A percentile compares a stretch with the other conserved stretches of the same genome.
Conservation (phyloP, 2,329 filamentous ascomycete species). For the Ophiosphaerella herpotricha region DNA sequence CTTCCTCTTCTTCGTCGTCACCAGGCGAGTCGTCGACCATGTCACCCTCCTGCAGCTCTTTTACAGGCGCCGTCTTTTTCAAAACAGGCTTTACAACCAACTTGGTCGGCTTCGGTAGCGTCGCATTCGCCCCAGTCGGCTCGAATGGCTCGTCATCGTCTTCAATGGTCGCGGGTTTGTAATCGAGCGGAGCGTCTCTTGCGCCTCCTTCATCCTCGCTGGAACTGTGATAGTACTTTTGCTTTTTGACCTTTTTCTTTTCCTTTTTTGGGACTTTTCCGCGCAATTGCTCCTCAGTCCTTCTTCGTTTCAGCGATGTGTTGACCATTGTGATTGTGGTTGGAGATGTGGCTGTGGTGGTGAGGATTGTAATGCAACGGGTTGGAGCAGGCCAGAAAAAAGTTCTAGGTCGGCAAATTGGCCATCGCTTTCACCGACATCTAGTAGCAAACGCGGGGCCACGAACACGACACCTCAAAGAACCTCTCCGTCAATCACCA, state of each 20-base stretch:
- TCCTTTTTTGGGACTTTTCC: slow-evolving; percentile 58
- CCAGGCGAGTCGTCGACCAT: slow-evolving; percentile 10
- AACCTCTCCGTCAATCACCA: slow-evolving; percentile 9
- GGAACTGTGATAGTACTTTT: slow-evolving; percentile 67
- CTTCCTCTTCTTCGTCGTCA: slow-evolving; percentile 37
- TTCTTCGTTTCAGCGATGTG: slow-evolving; percentile 58
- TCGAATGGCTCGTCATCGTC: slow-evolving; percentile 43
- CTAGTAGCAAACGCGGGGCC: slow-evolving; percentile 22
- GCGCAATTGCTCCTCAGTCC: slow-evolving; percentile 63
- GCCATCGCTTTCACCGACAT: slow-evolving; percentile 30
- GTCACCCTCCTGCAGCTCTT: slow-evolving; percentile 19
- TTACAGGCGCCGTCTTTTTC: slow-evolving; percentile 31
- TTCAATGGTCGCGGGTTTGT: slow-evolving; percentile 49
- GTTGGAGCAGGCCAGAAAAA: slow-evolving; percentile 19
- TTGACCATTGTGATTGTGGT: slow-evolving; percentile 41
- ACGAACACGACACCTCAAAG: slow-evolving; percentile 25
- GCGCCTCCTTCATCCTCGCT: slow-evolving; percentile 56
- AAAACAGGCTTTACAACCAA: slow-evolving; percentile 25
- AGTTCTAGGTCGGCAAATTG: slow-evolving; percentile 30
- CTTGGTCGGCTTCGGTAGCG: slow-evolving; percentile 21
- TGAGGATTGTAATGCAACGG: neutral
- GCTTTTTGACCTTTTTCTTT: slow-evolving; percentile 66
- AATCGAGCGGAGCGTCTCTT: slow-evolving; percentile 45
- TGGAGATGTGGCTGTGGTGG: slow-evolving; percentile 5
- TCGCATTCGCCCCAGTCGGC: slow-evolving; percentile 30